Conservation (phyloP, 2,329 filamentous ascomycete species). For the Escovopsis weberi region DNA sequence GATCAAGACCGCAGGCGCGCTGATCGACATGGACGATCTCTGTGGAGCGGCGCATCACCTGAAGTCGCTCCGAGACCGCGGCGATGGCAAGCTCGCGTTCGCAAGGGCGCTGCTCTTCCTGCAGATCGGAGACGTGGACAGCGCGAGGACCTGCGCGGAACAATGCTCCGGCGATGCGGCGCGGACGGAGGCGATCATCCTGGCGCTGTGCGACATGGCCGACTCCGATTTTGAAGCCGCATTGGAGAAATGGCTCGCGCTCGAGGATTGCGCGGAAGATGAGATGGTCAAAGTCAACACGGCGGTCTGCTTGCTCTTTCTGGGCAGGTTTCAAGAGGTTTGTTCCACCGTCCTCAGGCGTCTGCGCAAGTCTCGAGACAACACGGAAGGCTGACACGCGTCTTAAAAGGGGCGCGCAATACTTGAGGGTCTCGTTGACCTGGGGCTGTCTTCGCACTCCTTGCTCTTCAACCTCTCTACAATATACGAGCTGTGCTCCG, state of each 20-base stretch:
- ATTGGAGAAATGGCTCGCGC: constrained; percentile 42
- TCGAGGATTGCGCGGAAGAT: constrained; percentile 30
- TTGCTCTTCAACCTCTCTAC: constrained; percentile 83
- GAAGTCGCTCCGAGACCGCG: constrained; percentile 33
- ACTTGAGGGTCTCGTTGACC: constrained; percentile 50
- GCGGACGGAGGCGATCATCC: constrained; percentile 34
- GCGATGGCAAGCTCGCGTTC: constrained; percentile 27
- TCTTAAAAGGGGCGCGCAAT: constrained; percentile 42
- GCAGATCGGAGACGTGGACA: constrained; percentile 60
- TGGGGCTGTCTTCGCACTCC: constrained; percentile 56
- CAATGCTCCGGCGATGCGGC: constrained; percentile 15
- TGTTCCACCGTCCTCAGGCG: constrained; percentile 8
- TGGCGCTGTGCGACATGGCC: constrained; percentile 62
- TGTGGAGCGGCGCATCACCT: constrained; percentile 66
- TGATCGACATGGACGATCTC: constrained; percentile 79
- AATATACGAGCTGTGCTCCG: constrained; percentile 81
- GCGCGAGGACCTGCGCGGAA: constrained; percentile 43
- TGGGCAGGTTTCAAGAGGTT: constrained; percentile 60
- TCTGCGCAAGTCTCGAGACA: neutral
- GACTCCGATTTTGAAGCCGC: constrained; percentile 59
- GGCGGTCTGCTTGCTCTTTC: constrained; percentile 73
- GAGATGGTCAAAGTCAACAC: constrained; percentile 70
- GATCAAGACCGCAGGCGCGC: constrained; percentile 45
- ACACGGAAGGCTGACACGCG: too few species aligned
- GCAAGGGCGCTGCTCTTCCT: constrained; percentile 57